Percentiles rank a stretch among this genome's conserved stretches.
These are phyloP conservation scores for Glutinoglossum americanum DNA, from an alignment of 495 filamentous ascomycete species.

Conservation along the genomic window DNA sequence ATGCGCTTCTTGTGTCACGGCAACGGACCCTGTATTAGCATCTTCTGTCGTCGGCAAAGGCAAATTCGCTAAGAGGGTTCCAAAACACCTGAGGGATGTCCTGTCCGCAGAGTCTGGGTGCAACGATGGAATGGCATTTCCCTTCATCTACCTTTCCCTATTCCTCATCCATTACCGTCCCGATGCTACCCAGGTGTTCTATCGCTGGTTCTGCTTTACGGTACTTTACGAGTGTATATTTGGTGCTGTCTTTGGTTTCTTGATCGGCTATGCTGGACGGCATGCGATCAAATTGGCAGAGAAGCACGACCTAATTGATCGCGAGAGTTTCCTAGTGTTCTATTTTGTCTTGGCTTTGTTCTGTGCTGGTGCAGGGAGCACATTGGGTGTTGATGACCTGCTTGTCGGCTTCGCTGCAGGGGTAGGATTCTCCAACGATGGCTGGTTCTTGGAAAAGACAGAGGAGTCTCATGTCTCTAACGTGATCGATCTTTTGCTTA, in stretches of 20 bases:
- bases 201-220: conserved; percentile 77
- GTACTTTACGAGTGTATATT: conserved; percentile 94
- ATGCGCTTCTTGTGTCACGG: conserved; percentile 83
- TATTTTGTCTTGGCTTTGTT: conserved; percentile 96
- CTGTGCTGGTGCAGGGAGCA: conserved; percentile 82
- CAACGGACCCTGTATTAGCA: conserved; percentile 91
- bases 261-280: conserved; percentile 69
- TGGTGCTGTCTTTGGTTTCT: conserved; percentile 72
- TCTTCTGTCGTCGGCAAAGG: conserved; percentile 97
- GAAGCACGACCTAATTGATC: conserved; percentile 65
- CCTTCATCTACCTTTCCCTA: conserved; percentile 82
- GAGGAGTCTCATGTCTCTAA: conserved; percentile 98
- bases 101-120: conserved; percentile 95
- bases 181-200: conserved; percentile 41
- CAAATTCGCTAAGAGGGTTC: conserved; percentile 92
- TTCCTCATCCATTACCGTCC: conserved; percentile 70
- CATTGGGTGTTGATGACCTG: conserved; percentile 87
- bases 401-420: conserved; percentile 88
- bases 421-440: conserved; percentile 95
- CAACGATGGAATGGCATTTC: conserved; percentile 99
- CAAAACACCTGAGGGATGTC: conserved; percentile 88
- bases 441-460: conserved; percentile 96
- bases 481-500: conserved; percentile 93
- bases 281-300: conserved; percentile 85
- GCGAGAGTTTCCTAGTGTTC: conserved; percentile 95